A percentile compares a stretch with the other conserved stretches of the same genome.
Conservation (phyloP, 345 rosid genomes). For the Brassica rapa region DNA sequence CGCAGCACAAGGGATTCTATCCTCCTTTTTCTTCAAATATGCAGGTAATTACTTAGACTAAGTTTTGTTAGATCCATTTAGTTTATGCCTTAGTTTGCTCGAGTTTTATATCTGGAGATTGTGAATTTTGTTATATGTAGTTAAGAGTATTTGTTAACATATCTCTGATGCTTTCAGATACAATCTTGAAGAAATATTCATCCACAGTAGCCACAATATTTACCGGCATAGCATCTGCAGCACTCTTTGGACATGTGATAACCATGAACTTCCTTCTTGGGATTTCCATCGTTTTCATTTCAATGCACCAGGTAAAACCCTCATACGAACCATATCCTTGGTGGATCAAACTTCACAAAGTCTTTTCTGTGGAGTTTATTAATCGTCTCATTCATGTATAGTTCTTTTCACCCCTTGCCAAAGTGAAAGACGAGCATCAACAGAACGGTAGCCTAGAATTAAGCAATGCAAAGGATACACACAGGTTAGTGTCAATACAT, state of each 20-base stretch:
- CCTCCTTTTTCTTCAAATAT: too few species aligned
- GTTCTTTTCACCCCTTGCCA: conserved; percentile 91
- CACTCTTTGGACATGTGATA: conserved; percentile 83
- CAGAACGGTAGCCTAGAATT: conserved; percentile 63
- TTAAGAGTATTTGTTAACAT: too few species aligned
- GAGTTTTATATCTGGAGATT: conserved; percentile 1
- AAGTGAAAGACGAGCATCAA: conserved; percentile 76
- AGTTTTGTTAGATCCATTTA: conserved; percentile 3
- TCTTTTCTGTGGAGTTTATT: not conserved
- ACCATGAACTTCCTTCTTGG: conserved; percentile 90
- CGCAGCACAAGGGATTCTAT: too few species aligned
- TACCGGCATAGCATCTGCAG: conserved; percentile 95
- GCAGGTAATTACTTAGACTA: not conserved
- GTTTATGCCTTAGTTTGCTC: conserved; percentile 1
- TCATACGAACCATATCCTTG: conserved; percentile 6
- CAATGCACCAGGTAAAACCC: conserved; percentile 90
- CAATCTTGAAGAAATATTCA: conserved; percentile 97
- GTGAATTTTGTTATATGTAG: not conserved
- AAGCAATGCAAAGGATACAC: conserved; percentile 50
- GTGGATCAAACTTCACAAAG: not conserved
- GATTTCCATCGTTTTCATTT: conserved; percentile 90
- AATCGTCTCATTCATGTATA: conserved; percentile 34
- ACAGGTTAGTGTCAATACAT: conserved; percentile 48
- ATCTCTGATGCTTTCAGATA: conserved; percentile 39
- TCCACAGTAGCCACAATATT: conserved; percentile 97